Base-by-base conservation (phyloP, 192 early-diverging fungal genomes). In the Entophlyctis luteolus region DNA sequence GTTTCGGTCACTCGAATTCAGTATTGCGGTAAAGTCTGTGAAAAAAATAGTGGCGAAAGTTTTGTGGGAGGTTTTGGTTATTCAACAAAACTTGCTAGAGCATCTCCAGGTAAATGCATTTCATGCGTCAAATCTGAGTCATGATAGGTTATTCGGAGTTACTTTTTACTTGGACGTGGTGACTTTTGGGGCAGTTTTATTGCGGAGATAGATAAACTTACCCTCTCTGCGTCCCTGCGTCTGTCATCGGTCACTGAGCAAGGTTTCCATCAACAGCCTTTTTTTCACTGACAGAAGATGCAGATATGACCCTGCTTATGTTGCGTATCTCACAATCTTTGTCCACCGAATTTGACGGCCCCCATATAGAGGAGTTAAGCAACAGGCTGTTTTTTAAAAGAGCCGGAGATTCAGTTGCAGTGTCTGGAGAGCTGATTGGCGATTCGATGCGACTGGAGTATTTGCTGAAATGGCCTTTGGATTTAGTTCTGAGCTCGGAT, bases 31-130 rank as follows among this genome's bases (percentile, higher is more conserved):
- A 4, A 46, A 72, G 39, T 66, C 63, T 22, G 79, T 90, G 22
- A 79, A 87, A 29, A 50, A 67, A 12, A 77, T 82, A 4, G 81
- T 84, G 6, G 84, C 83, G 8, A 70, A 77, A 22, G 81, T 86
- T 66, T 59, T 90, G 33, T 90, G 83, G 75, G 81, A 81, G 35
- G 78, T 85, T 5, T 86, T 90, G 16, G 81, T 88, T 12, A 76
- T 88, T 5, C 83, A 85, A 12, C 80, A 89, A 8, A 80, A 85
- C 49, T 72, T 83, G n/a, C 49, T 86, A 2, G 50, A 54, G 6
- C 84, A 86, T 31, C 52, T 91, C 16, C 48, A 76, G 63, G 77
- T 75, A 29, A 42, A 12, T 12, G n/a, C 39, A 42, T 42, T 42
- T 42, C n/a, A 8, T 12, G 39, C 18, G 18, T 27, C 28, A 34